Percentiles rank a stretch among this genome's conserved stretches.
Evolutionary conservation across 257 asterid species (phyloP).

Genomic region (Gynochthodes officinalis): DNA sequence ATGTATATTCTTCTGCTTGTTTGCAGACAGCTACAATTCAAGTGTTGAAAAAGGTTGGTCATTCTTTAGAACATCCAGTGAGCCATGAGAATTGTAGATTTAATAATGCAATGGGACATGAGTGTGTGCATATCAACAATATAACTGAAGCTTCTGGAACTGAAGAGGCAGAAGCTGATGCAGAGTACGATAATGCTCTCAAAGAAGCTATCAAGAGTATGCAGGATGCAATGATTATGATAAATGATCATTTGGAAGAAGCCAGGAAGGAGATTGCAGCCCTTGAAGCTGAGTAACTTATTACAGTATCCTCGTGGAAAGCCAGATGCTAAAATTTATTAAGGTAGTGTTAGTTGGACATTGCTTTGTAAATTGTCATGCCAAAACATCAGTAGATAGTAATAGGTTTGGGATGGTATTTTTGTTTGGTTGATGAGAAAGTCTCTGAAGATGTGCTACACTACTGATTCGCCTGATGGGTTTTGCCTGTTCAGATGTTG

Average conservation of each 20-base stretch:
- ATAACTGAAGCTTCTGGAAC: constrained; percentile 96
- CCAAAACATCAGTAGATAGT: not conserved
- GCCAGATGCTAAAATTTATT: not conserved
- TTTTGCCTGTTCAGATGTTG: not conserved
- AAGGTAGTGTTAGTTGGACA: not conserved
- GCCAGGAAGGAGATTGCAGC: constrained; percentile 89
- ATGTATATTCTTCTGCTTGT: constrained; percentile 12
- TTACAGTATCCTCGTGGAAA: not conserved
- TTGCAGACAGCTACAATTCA: constrained; percentile 83
- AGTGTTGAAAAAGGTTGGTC: constrained; percentile 89
- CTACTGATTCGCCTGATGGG: not conserved
- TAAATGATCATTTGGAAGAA: constrained; percentile 88
- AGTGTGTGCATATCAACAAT: constrained; percentile 79
- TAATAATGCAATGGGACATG: constrained; percentile 59
- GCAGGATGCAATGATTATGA: constrained; percentile 68
- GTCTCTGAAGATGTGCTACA: not conserved
- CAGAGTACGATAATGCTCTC: constrained; percentile 75
- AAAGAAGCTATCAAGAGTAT: constrained; percentile 85
- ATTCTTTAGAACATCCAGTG: constrained; percentile 82
- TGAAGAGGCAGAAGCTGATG: constrained; percentile 95
- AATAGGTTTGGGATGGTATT: not conserved
- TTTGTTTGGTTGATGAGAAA: not conserved
- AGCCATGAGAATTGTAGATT: constrained; percentile 86
- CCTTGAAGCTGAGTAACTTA: constrained; percentile 50
- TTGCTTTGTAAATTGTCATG: not conserved